phyloP scores from a whole-genome alignment of 441 rosid genomes.

The Bocquillonia castaneifolia region DNA sequence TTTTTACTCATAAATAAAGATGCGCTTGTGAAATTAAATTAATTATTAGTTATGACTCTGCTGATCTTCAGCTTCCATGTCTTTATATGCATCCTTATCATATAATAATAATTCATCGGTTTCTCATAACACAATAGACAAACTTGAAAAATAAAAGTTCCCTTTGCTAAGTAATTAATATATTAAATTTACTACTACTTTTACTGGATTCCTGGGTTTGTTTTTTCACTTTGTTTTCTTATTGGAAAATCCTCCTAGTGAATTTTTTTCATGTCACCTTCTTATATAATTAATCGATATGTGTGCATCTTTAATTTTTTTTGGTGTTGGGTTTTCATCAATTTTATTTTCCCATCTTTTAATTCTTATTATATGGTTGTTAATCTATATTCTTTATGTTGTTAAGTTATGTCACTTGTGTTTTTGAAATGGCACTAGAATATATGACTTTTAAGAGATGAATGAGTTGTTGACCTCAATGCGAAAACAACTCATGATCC shows the following conservation, averaged over 20 bases:
- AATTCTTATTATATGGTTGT: background rate
- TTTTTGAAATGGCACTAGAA: slow-evolving; percentile 8
- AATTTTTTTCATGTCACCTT: slow-evolving; percentile 13
- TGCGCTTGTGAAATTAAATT: slow-evolving; percentile 11
- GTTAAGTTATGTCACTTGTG: background rate
- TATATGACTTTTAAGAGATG: slow-evolving; percentile 1
- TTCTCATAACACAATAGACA: slow-evolving; percentile 8
- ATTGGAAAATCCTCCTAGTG: background rate
- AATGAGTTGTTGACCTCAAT: slow-evolving; percentile 26
- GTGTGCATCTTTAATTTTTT: slow-evolving; percentile 14
- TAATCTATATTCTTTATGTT: background rate
- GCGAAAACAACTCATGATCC: slow-evolving; percentile 34
- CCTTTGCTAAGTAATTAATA: slow-evolving; percentile 11
- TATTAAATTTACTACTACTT: slow-evolving; percentile 27
- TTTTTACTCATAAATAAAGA: slow-evolving; percentile 6
- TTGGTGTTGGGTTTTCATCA: too few relatives aligned
- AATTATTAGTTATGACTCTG: slow-evolving; percentile 3
- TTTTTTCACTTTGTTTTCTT: slow-evolving; percentile 13
- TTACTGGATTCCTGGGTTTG: slow-evolving; percentile 41
- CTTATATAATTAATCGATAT: background rate
- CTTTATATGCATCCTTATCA: slow-evolving; percentile 28
- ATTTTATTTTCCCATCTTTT: background rate
- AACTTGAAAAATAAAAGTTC: background rate
- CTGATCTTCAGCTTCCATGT: slow-evolving; percentile 18
- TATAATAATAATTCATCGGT: background rate